A percentile compares a stretch with the other conserved stretches of the same genome.
These are phyloP conservation scores for Penicillium freii DNA, from an alignment of 2,329 filamentous ascomycete species.

Conservation along the genomic window DNA sequence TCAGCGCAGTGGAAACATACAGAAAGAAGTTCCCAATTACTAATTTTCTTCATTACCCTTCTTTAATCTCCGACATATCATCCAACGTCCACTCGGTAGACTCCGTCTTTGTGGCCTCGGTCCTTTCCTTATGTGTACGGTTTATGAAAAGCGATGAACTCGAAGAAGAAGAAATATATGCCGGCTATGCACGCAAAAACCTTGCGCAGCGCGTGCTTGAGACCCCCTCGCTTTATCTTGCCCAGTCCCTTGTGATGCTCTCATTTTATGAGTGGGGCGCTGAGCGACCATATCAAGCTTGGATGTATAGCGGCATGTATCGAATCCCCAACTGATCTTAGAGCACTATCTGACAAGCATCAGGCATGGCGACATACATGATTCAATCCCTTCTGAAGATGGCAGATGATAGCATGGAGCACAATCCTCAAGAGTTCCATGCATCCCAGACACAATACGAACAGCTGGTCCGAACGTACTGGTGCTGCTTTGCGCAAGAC, in stretches of 20 bases:
- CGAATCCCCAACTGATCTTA: rapidly evolving
- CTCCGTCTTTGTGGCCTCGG: conserved; percentile 34
- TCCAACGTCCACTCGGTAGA: conserved; percentile 31
- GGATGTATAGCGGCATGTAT: conserved; percentile 40
- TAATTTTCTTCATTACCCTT: conserved; percentile 40
- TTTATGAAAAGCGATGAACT: conserved; percentile 31
- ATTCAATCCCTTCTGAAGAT: conserved; percentile 39
- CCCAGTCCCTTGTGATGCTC: conserved; percentile 39
- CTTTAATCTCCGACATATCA: conserved; percentile 36
- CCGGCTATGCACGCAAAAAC: conserved; percentile 33
- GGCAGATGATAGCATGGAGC: conserved; percentile 39
- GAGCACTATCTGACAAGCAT: conserved; percentile 2
- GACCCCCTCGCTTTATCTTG: conserved; percentile 34
- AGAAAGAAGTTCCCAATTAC: conserved; percentile 39
- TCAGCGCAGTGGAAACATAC: conserved; percentile 37
- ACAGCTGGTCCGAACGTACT: conserved; percentile 40
- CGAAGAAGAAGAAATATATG: conserved; percentile 31
- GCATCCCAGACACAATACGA: conserved; percentile 37
- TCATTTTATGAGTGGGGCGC: conserved; percentile 40
- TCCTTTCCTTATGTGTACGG: conserved; percentile 36
- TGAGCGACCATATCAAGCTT: conserved; percentile 37
- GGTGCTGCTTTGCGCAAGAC: conserved; percentile 40
- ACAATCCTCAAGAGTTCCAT: conserved; percentile 35
- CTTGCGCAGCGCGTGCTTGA: conserved; percentile 35
- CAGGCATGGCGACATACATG: conserved; percentile 42